These are phyloP conservation scores for Stachybotrys chartarum DNA, from an alignment of 2,329 filamentous ascomycete genomes.

Conservation along the genomic window DNA sequence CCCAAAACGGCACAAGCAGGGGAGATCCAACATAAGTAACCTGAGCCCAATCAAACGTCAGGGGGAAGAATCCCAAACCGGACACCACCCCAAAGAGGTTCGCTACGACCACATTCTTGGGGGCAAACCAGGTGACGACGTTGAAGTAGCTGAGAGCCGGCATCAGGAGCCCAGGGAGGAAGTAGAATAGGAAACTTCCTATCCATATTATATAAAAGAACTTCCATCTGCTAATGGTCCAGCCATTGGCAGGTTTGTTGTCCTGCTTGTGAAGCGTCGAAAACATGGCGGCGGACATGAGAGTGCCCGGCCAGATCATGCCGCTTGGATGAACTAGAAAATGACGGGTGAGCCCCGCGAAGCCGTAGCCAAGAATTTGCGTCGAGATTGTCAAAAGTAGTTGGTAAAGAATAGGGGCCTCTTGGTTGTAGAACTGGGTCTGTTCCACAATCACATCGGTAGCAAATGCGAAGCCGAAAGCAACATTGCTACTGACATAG, in stretches of 20 bases:
- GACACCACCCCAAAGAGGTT: slow-evolving; percentile 85
- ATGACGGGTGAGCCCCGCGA: slow-evolving; percentile 73
- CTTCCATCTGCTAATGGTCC: slow-evolving; percentile 74
- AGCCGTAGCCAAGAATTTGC: slow-evolving; percentile 79
- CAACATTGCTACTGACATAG: slow-evolving; percentile 84
- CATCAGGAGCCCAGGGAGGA: slow-evolving; percentile 74
- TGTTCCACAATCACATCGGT: slow-evolving; percentile 89
- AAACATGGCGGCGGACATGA: slow-evolving; percentile 88
- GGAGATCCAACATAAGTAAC: slow-evolving; percentile 84
- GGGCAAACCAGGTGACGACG: slow-evolving; percentile 81
- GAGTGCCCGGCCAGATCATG: slow-evolving; percentile 86
- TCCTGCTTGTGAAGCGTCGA: slow-evolving; percentile 78
- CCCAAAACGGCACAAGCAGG: slow-evolving; percentile 78
- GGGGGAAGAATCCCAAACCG: slow-evolving; percentile 72
- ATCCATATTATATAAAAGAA: slow-evolving; percentile 75
- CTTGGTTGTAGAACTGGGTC: slow-evolving; percentile 80
- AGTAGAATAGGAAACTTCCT: slow-evolving; percentile 72
- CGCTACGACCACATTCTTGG: slow-evolving; percentile 76
- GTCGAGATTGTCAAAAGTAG: slow-evolving; percentile 78
- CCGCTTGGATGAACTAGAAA: slow-evolving; percentile 79
- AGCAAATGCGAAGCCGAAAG: slow-evolving; percentile 83
- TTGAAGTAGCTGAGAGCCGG: slow-evolving; percentile 85
- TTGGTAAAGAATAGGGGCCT: slow-evolving; percentile 70
- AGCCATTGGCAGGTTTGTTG: slow-evolving; percentile 74
- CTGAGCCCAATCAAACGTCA: slow-evolving; percentile 90